Base-by-base conservation (phyloP, 345 rosid species). In the Gossypium sturtianum region DNA sequence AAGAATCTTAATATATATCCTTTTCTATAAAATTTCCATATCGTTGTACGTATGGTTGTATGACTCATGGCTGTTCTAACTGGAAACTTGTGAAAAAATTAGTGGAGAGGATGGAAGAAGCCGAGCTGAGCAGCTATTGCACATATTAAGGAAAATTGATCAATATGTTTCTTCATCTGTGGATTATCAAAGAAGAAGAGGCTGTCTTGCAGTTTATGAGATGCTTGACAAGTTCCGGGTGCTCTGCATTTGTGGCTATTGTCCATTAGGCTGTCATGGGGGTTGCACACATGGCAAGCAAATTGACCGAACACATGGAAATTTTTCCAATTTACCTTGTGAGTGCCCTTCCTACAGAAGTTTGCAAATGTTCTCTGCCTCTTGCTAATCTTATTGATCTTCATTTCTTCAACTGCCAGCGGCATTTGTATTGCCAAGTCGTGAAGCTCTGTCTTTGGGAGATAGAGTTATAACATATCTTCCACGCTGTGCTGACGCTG, bases 61-160 rank as follows among this genome's bases (percentile, higher is more conserved):
- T 62, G 47, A 38, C 57, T 48, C 65, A 27, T 66, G 48, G 77
- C 66, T 57, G 73, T 70, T 74, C 79, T 76, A 66, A 66, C 76
- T 71, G 10, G 25, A 23, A 49, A 63, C 76, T 25, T 77, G 64
- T 86, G 69, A 72, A 78, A 78, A 66, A 79, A 77, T 75, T 82
- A 94, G 98, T 80, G 98, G 98, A 84, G 98, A 90, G 87, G 98
- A 94, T 85, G 98, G 98, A 59, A 83, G 97, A 88, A 94, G 98
- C 82, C 85, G 98, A 79, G 95, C 97, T 3, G 98, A 94, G 89
- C 98, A 94, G 81, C 92, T 94, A 49, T 76, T 92, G 84, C 98
- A 94, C 84, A 87, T 94, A 53, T 80, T 92, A 85, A 90, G 93
- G 84, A 94, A 88, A 79, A 82, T 89, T 81, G 98, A 94, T 86